phyloP scores from a whole-genome alignment of 169 alveolate species.

The Plasmodium cynomolgi region DNA sequence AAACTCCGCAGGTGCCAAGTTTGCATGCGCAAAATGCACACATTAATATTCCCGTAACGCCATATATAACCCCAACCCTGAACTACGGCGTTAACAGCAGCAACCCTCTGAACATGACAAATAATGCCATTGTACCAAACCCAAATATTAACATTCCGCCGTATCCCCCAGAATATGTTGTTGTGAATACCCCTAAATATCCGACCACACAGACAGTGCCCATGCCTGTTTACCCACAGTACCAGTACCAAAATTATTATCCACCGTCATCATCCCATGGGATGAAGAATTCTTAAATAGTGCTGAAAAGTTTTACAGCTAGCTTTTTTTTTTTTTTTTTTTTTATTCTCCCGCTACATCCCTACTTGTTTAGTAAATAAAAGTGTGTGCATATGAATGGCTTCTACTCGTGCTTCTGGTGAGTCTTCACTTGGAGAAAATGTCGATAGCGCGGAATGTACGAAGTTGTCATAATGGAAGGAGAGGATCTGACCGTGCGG shows the following conservation, averaged over 20 bases:
- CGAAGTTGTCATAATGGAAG: not conserved
- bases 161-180: constrained; percentile 47
- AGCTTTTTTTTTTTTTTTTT: not conserved
- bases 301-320: not conserved
- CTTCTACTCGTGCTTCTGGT: not conserved
- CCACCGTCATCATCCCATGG: constrained; percentile 36
- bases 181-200: constrained; percentile 56
- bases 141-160: constrained; percentile 35
- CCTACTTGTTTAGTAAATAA: not conserved
- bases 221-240: constrained; percentile 52
- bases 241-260: constrained; percentile 52
- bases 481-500: not conserved
- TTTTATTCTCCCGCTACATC: not conserved
- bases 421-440: not conserved
- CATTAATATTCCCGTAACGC: constrained; percentile 14
- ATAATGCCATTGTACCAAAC: constrained; percentile 37
- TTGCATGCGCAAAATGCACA: constrained; percentile 1
- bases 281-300: constrained; percentile 33
- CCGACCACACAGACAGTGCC: constrained; percentile 37
- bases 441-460: not conserved
- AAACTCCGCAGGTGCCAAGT: not conserved
- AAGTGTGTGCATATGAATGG: not conserved
- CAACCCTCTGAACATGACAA: constrained; percentile 19
- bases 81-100: constrained; percentile 16
- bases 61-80: constrained; percentile 27